Evolutionary conservation across 2,329 filamentous ascomycete species (phyloP), one percentile per base, ranked within the genome.

Genomic region (Parastagonospora avenae): DNA sequence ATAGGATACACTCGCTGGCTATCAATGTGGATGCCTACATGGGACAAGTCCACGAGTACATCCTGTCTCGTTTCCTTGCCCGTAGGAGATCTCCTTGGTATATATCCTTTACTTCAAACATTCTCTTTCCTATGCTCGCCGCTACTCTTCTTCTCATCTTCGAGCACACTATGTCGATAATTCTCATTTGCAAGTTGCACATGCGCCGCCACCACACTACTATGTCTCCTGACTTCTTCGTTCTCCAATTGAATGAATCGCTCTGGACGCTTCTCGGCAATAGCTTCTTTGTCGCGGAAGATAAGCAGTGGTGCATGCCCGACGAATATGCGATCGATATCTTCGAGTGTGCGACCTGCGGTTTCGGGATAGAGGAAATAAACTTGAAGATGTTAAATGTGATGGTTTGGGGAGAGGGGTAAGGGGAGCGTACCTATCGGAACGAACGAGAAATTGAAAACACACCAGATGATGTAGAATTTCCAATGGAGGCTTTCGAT

Each of bases 361-460:
- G 67, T 70, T 42, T 71, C 66, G 4, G 63, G 64, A 35, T 66
- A 68, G 41, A 69, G 54, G 48, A 70, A 60, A 43, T 66, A 70
- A 2, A 70, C 62, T 59, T 53, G 0, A 19, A 1, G n/a, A n/a
- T 30, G 40, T 60, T 28, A 57, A 40, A 31, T 7, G n/a, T 8
- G 9, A 15, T 6, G 27, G 1, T 9, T 8, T 2, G 8, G 9
- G 2, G 10, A 4, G 41, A 28, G 11, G 16, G 24, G 30, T 15
- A 8, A 11, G 28, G 15, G 12, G 43, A 11, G 11, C 44, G 33
- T 52, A 63, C 60, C 62, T 44, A 46, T 72, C 0, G 79, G 80
- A 0, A 83, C 67, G 55, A 82, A 82, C 2, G 74, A 60, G 40
- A 73, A 75, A 51, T 81, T 80, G 59, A 77, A 70, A 2, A 77